Evolutionary conservation across 2,329 filamentous ascomycete species (phyloP).

Genomic region (Diplocarpon mali): DNA sequence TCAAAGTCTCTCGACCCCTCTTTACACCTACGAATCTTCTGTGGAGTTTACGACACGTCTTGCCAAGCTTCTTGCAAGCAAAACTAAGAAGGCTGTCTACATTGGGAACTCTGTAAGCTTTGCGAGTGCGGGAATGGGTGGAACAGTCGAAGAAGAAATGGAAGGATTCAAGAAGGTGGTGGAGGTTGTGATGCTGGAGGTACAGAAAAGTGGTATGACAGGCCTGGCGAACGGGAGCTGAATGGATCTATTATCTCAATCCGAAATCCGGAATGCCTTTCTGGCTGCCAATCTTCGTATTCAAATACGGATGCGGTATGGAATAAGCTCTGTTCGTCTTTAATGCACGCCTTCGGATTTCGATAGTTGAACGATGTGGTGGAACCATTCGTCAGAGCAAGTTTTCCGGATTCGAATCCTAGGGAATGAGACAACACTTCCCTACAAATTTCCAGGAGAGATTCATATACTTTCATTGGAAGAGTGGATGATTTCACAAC

Average conservation of each 20-base stretch:
- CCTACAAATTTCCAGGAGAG: too few species aligned
- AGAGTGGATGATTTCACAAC: too few species aligned
- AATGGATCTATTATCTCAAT: background rate
- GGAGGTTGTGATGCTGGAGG: conserved; percentile 50
- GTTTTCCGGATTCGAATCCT: too few species aligned
- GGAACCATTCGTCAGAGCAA: too few species aligned
- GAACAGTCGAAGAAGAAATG: conserved; percentile 87
- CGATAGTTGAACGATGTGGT: too few species aligned
- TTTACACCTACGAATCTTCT: conserved; percentile 66
- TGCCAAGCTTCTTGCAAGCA: conserved; percentile 71
- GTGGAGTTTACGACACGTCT: conserved; percentile 80
- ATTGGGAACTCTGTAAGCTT: conserved; percentile 83
- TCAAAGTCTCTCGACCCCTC: conserved; percentile 63
- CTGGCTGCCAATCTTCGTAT: too few species aligned
- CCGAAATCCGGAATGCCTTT: background rate
- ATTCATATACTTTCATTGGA: too few species aligned
- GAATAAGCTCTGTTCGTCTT: too few species aligned
- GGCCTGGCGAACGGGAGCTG: conserved; percentile 8
- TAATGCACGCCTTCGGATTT: too few species aligned
- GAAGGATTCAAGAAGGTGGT: conserved; percentile 70
- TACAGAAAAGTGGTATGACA: conserved; percentile 31
- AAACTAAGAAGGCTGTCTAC: conserved; percentile 66
- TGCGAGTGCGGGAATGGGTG: conserved; percentile 59
- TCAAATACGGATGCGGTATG: too few species aligned
- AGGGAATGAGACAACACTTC: too few species aligned